A percentile compares a stretch with the other conserved stretches of the same genome.
These are phyloP conservation scores for Globisporangium spiculum DNA, from an alignment of 352 stramenopile genomes.

Conservation along the genomic window DNA sequence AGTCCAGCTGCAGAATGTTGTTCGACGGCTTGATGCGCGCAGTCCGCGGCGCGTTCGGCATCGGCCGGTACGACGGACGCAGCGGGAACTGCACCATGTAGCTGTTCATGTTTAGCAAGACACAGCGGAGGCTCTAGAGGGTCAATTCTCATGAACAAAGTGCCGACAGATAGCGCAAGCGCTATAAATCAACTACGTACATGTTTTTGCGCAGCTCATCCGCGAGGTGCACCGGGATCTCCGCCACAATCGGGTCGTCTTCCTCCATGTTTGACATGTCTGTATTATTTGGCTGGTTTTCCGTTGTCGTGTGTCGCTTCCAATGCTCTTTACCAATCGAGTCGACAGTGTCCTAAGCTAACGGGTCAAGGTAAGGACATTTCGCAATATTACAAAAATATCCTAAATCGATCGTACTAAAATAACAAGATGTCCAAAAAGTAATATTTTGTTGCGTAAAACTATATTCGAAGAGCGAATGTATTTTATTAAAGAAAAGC, in stretches of 20 bases:
- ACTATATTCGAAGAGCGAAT: too few relatives aligned
- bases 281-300: background rate
- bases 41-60: slow-evolving; percentile 49
- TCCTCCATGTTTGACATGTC: slow-evolving; percentile 25
- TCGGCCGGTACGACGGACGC: slow-evolving; percentile 72
- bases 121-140: background rate
- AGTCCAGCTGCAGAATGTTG: slow-evolving; percentile 78
- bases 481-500: too few relatives aligned
- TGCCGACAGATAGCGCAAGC: background rate
- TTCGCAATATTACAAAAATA: too few relatives aligned
- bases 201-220: slow-evolving; percentile 65
- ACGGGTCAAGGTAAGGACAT: too few relatives aligned
- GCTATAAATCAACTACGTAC: slow-evolving; percentile 26
- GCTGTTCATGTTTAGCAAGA: slow-evolving; percentile 20
- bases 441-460: too few relatives aligned
- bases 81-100: slow-evolving; percentile 82
- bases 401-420: too few relatives aligned
- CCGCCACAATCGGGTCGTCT: slow-evolving; percentile 76
- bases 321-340: background rate
- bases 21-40: slow-evolving; percentile 75
- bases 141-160: background rate
- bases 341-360: too few relatives aligned
- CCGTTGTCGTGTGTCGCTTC: background rate
- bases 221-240: slow-evolving; percentile 82
- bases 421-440: too few relatives aligned